Evolutionary conservation across 2,329 filamentous ascomycete species (phyloP), one percentile per base, ranked within the genome.

Genomic region (Venturia aucupariae): DNA sequence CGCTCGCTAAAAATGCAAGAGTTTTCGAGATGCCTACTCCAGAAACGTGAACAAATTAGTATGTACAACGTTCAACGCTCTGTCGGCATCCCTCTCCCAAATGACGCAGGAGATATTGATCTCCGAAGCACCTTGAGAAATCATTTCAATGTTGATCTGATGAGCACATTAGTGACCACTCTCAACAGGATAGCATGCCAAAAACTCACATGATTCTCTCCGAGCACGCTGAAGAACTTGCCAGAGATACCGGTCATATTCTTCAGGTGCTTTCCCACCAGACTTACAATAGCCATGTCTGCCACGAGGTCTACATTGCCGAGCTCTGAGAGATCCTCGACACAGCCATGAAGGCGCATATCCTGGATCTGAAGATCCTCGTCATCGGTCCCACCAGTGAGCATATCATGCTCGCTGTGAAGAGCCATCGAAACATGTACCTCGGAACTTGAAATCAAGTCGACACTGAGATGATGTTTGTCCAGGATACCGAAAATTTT

Each of bases 91-190:
- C 68, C 87, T 82, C 69, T 91, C 90, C 71, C 95, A 91, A 74
- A 99, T 96, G 57, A 99, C 94, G 73, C 94, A 99, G 13, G 92
- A 96, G 66, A 99, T 99, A 76, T 97, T 99, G 78, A 99, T 99
- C 80, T 99, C 94, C 74, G 92, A 97, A 32, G 94, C 94, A 93
- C 94, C 94, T 79, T 99, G 94, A 30, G 91, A 96, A 69, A 99
- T 99, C 94, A 99, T 99, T 79, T 99, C 94, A 70, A 99, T 91
- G 75, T 99, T 99, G 73, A 99, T 87, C 51, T 57, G 51, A 10
- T 27, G 35, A 6, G 5, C 4, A 5, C 22, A 51, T 51, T 51
- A 51, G 46, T 22, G n/a, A 22, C 19, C 19, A n/a, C 42, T 42
- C 10, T 15, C 4, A n/a, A 3, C 4, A 3, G 10, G 27, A 4